These are phyloP conservation scores for Holtermannia corniformis DNA, from an alignment of 768 basidiomycete genomes.

Conservation along the genomic window DNA sequence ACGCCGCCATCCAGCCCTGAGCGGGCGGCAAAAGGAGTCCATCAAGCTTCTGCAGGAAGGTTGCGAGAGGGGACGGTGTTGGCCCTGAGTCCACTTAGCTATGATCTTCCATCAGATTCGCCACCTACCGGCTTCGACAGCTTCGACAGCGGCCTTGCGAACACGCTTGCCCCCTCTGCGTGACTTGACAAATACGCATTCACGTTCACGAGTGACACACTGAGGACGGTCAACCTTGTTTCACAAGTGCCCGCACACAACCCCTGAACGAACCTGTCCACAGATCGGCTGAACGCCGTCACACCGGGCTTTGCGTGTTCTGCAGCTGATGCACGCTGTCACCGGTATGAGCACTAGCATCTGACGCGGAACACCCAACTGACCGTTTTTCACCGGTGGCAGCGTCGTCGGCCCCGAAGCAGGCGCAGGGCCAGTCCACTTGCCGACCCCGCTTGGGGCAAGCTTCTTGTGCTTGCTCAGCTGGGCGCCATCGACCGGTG, in stretches of 20 bases:
- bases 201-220: slow-evolving; percentile 29
- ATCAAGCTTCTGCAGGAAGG: slow-evolving; percentile 34
- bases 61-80: slow-evolving; percentile 28
- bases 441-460: background rate
- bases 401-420: background rate
- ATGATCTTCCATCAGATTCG: too few relatives aligned
- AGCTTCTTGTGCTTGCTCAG: background rate
- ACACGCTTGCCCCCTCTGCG: slow-evolving; percentile 37
- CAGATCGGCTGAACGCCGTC: slow-evolving; percentile 38
- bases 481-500: background rate
- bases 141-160: slow-evolving; percentile 25
- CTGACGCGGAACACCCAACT: too few relatives aligned
- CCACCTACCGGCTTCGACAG: background rate
- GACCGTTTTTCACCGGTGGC: slow-evolving; percentile 10
- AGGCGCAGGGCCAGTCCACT: background rate
- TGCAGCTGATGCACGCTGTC: slow-evolving; percentile 35
- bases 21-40: slow-evolving; percentile 14
- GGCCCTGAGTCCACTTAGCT: slow-evolving; percentile 6
- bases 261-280: slow-evolving; percentile 32
- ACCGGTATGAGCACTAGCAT: too few relatives aligned
- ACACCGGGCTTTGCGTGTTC: slow-evolving; percentile 38
- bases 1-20: background rate
- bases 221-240: slow-evolving; percentile 2
- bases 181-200: slow-evolving; percentile 39
- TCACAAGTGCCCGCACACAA: background rate